Base-by-base conservation (phyloP, 2,329 filamentous ascomycete genomes). In the Clonostachys chloroleuca region DNA sequence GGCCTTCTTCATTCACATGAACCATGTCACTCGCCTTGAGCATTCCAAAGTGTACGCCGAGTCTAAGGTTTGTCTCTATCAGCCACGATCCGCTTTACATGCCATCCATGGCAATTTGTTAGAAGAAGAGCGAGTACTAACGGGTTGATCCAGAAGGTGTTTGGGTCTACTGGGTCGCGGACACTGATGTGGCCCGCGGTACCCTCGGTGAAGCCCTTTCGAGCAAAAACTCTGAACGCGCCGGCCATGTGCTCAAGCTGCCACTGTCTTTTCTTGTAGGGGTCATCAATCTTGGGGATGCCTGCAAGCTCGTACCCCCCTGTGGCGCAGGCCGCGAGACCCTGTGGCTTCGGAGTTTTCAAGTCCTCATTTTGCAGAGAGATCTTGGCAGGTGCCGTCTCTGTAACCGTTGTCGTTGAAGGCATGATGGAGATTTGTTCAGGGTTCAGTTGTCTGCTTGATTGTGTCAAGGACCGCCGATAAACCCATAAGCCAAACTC, bases 111-210 rank as follows among this genome's bases (percentile, higher is more conserved):
- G 14, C 3, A 39, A 18, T 12, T 2, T n/a, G 12, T n/a, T 10
- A 1, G 10, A 8, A n/a, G 36, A 39, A 8, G 12, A n/a, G 8
- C 1, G 9, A 18, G 17, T 7, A 47, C 60, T 52, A 14, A 63
- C 6, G 81, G 81, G 56, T 86, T 86, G 44, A 82, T 86, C 83
- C 83, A 86, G 60, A 86, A 84, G 0, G 72, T 74, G 49, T 78
- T 64, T 0, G 70, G 67, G 52, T 78, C 66, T 53, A 84, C 78
- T 0, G 83, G 81, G 55, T 86, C 83, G 8, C 83, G 72, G 1
- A 86, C 78, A 6, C 67, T 74, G 47, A 87, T 86, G 57, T 87
- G 83, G 1, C 83, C 83, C 13, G 71, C 70, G 62, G 83, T 83
- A 39, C 83, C 83, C 59, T 86, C 83, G 0, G 75, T 78, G 61